These are phyloP conservation scores for Lonicera japonica DNA, from an alignment of 129 eudicot genomes.

Conservation along the genomic window DNA sequence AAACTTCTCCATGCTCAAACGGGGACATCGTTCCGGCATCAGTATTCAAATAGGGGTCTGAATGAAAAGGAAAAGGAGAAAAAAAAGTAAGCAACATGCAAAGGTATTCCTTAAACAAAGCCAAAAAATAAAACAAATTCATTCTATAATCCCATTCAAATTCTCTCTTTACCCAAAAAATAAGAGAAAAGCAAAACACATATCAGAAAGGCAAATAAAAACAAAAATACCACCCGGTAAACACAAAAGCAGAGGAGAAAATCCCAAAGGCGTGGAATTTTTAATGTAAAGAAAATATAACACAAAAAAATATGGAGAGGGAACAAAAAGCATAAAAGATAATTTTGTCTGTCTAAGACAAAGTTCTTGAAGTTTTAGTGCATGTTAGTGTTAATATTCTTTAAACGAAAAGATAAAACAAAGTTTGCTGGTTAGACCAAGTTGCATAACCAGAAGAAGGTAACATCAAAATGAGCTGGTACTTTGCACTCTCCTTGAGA, in stretches of 20 bases:
- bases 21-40: conserved; percentile 99
- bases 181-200: background rate
- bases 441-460: too few species aligned
- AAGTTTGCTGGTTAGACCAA: too few species aligned
- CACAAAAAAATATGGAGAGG: background rate
- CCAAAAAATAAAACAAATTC: background rate
- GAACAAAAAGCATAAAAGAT: background rate
- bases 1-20: conserved; percentile 97
- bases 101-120: background rate
- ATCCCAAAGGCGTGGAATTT: too few species aligned
- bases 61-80: conserved; percentile 7
- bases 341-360: background rate
- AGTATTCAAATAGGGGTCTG: conserved; percentile 95
- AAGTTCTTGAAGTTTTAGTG: background rate
- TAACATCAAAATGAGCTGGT: background rate
- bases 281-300: too few species aligned
- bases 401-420: too few species aligned
- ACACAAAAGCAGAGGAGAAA: too few species aligned
- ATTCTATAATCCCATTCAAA: background rate
- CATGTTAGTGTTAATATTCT: background rate
- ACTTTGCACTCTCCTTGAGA: background rate
- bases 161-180: too few species aligned
- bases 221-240: too few species aligned
- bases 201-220: too few species aligned
- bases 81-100: background rate